phyloP scores from a whole-genome alignment of 2,329 filamentous ascomycete genomes.

The Nothomitra cinnamomea region DNA sequence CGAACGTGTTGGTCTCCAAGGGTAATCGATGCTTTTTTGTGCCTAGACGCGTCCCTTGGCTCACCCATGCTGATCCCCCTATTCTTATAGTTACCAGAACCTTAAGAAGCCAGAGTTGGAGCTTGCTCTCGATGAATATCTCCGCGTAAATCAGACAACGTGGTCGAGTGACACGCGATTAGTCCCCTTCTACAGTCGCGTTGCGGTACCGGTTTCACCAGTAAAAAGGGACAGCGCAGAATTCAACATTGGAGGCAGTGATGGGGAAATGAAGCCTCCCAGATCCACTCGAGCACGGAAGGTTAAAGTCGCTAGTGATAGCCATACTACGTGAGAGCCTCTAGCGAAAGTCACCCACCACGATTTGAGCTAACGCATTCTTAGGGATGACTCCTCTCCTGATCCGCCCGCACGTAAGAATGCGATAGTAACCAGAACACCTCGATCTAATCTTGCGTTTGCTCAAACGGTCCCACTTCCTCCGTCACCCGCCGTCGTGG shows the following conservation, averaged over 20 bases:
- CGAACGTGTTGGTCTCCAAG: slow-evolving; percentile 48
- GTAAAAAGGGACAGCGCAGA: slow-evolving; percentile 37
- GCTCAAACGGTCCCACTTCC: slow-evolving; percentile 51
- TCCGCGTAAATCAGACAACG: slow-evolving; percentile 48
- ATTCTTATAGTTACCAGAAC: slow-evolving; percentile 40
- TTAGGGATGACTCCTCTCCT: slow-evolving; percentile 5
- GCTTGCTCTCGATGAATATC: slow-evolving; percentile 51
- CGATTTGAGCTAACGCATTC: neutral
- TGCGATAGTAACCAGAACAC: slow-evolving; percentile 15
- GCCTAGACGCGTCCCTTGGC: neutral
- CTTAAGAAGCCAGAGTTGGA: slow-evolving; percentile 71
- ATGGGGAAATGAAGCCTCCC: slow-evolving; percentile 1
- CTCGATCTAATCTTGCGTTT: slow-evolving; percentile 20
- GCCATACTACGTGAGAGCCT: neutral
- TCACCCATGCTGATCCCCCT: neutral
- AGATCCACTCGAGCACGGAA: slow-evolving; percentile 2
- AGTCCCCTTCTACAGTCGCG: slow-evolving; percentile 59
- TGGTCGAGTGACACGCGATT: slow-evolving; percentile 49
- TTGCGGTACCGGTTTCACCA: slow-evolving; percentile 40
- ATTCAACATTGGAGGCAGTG: slow-evolving; percentile 13
- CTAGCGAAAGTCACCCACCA: too few relatives aligned
- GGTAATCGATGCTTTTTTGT: slow-evolving; percentile 38
- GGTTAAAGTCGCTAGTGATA: slow-evolving; percentile 3
- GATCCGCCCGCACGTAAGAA: slow-evolving; percentile 20
- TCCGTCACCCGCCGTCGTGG: slow-evolving; percentile 63